These are phyloP conservation scores for Corrigiola litoralis DNA, from an alignment of 179 eudicot genomes.

Conservation along the genomic window DNA sequence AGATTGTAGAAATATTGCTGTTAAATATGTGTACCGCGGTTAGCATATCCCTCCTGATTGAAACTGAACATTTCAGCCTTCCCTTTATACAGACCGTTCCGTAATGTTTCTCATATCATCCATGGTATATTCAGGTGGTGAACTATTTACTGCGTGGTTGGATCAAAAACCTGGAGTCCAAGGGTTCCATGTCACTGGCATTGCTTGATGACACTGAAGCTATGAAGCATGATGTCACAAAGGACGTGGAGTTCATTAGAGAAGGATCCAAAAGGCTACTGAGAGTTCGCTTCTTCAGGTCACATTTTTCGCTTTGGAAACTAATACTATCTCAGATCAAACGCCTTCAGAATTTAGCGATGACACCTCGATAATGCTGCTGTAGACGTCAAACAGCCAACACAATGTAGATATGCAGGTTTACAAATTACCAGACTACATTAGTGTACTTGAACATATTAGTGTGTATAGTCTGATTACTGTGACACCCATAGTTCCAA, in stretches of 20 bases:
- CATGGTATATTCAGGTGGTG: constrained; percentile 50
- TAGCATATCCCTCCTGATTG: neutral
- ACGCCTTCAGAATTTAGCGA: constrained; percentile 28
- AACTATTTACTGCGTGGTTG: constrained; percentile 81
- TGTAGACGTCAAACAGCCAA: neutral
- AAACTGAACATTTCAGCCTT: neutral
- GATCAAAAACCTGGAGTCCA: constrained; percentile 66
- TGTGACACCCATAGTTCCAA: neutral
- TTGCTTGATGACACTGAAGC: constrained; percentile 49
- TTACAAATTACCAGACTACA: neutral
- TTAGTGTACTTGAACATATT: constrained; percentile 10
- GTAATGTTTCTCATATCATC: neutral
- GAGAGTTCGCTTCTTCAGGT: constrained; percentile 53
- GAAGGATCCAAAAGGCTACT: constrained; percentile 59
- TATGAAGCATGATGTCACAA: constrained; percentile 28
- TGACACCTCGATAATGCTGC: constrained; percentile 22
- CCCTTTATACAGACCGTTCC: neutral
- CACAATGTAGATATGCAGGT: constrained; percentile 1
- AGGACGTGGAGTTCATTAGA: constrained; percentile 66
- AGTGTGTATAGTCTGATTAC: constrained; percentile 10
- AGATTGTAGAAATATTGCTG: neutral
- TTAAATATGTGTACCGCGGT: neutral
- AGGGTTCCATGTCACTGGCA: constrained; percentile 57
- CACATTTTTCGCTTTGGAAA: constrained; percentile 61
- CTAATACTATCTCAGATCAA: constrained; percentile 50